Base-by-base conservation (phyloP, 169 alveolate genomes). In the Eimeria necatrix region DNA sequence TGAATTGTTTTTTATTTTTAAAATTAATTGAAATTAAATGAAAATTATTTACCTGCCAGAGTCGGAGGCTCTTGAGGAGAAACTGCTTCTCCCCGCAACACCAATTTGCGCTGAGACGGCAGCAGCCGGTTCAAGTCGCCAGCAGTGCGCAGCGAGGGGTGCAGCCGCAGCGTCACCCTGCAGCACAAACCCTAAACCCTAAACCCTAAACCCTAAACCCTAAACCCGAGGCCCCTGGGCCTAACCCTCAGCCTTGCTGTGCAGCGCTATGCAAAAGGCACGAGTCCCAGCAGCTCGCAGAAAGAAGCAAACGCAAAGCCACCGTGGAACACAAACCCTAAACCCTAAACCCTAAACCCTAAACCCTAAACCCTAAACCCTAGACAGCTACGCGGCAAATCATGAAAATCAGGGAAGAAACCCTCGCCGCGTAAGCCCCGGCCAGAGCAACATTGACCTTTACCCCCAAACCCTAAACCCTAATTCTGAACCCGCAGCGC, bases 181-280 rank as follows among this genome's bases (percentile, higher is more conserved):
- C 78, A 68, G n/a, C 32, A 68, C 32, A 68, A 14, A 68, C 9
- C 46, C 78, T 56, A 68, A 14, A 68, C 78, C 78, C 78, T n/a
- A 14, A 18, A n/a, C 78, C 78, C 46, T n/a, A 68, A 68, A n/a
- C 78, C 78, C 46, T n/a, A 68, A 68, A n/a, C 78, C 78, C 78
- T n/a, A 14, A 18, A n/a, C 78, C 78, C 14, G 12, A 68, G 4
- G 0, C 9, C 32, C 78, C 78, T 0, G 14, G 9, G 14, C 2
- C 2, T 68, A 18, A 3, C 68, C 12, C 22, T 18, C 68, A 10
- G 22, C 68, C 2, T 0, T 56, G 22, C 12, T 56, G 12, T 10
- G 20, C 20, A 56, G 68, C 68, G 20, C 22, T 3, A 56, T 2
- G 68, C 20, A 18, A 56, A 56, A 18, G 22, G 68, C 12, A 14